Conservation (phyloP, 2,329 filamentous ascomycete species). For the Pseudogymnoascus destructans region DNA sequence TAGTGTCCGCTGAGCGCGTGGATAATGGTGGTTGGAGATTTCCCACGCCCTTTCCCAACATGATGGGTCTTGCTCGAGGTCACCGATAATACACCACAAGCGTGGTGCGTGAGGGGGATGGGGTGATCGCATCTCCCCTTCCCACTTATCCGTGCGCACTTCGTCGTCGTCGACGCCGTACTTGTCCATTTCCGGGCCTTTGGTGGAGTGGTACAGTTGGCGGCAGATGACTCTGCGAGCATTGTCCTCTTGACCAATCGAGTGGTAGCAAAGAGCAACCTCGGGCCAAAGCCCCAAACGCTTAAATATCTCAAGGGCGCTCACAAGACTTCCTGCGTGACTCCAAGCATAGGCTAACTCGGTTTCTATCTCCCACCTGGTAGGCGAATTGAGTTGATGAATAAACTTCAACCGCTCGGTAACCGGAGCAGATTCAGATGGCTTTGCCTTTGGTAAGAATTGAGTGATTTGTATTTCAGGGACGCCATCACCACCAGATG, state of each 20-base stretch:
- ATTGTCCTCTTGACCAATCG: constrained; percentile 57
- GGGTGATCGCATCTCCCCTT: constrained; percentile 54
- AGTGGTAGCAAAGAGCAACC: constrained; percentile 63
- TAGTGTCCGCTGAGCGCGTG: constrained; percentile 75
- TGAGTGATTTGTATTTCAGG: constrained; percentile 46
- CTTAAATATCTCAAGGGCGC: constrained; percentile 92
- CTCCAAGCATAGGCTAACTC: constrained; percentile 93
- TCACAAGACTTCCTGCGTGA: constrained; percentile 70
- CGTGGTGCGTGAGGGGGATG: constrained; percentile 72
- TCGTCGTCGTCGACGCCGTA: constrained; percentile 38
- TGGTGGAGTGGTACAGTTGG: constrained; percentile 60
- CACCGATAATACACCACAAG: constrained; percentile 85
- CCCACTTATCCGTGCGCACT: constrained; percentile 40
- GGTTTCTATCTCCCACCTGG: constrained; percentile 85
- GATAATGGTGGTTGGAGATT: constrained; percentile 66
- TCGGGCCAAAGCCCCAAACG: constrained; percentile 89
- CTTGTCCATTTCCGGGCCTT: constrained; percentile 26
- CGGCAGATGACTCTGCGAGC: constrained; percentile 63
- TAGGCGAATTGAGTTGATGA: constrained; percentile 70
- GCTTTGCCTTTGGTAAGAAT: constrained; percentile 67
- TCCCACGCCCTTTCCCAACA: constrained; percentile 84
- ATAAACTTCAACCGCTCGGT: constrained; percentile 69
- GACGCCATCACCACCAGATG: constrained; percentile 24
- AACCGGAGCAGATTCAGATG: constrained; percentile 65
- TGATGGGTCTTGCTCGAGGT: constrained; percentile 60